A percentile compares a stretch with the other conserved stretches of the same genome.
Conservation (phyloP, 192 early-diverging fungal species). For the Allomyces javanicus region DNA sequence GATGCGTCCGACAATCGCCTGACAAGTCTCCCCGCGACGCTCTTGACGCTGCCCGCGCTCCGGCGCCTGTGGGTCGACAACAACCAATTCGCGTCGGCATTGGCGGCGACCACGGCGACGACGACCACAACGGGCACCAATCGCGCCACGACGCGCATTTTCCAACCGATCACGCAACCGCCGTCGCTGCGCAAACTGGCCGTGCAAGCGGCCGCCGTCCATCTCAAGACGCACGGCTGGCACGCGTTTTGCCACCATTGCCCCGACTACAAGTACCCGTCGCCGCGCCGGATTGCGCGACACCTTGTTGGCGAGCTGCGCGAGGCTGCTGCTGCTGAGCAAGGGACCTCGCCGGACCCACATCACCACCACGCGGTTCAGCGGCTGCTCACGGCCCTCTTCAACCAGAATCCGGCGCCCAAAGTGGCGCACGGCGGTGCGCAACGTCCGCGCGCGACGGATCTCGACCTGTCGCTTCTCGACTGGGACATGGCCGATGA, state of each 20-base stretch:
- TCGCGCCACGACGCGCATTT: background rate
- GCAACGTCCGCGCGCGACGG: too few species aligned
- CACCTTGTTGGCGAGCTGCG: background rate
- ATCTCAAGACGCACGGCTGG: background rate
- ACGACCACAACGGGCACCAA: background rate
- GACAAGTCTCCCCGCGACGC: constrained; percentile 42
- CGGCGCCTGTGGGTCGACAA: constrained; percentile 31
- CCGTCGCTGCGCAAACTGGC: background rate
- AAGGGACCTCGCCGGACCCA: background rate
- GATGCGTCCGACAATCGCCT: constrained; percentile 50
- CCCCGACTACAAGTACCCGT: background rate
- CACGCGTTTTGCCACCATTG: background rate
- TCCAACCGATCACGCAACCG: background rate
- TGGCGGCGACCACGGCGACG: constrained; percentile 3
- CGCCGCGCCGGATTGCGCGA: too few species aligned
- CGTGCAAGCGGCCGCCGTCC: background rate
- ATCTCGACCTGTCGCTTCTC: too few species aligned
- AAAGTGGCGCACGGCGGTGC: too few species aligned
- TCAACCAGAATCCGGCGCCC: too few species aligned
- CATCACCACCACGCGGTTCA: background rate
- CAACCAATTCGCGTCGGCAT: constrained; percentile 28
- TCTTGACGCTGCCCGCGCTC: constrained; percentile 45
- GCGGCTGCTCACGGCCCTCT: background rate
- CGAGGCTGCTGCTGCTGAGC: background rate
- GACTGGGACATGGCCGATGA: too few species aligned